Base-by-base conservation (phyloP, 495 filamentous ascomycete species). In the Trypethelium eluteriae region DNA sequence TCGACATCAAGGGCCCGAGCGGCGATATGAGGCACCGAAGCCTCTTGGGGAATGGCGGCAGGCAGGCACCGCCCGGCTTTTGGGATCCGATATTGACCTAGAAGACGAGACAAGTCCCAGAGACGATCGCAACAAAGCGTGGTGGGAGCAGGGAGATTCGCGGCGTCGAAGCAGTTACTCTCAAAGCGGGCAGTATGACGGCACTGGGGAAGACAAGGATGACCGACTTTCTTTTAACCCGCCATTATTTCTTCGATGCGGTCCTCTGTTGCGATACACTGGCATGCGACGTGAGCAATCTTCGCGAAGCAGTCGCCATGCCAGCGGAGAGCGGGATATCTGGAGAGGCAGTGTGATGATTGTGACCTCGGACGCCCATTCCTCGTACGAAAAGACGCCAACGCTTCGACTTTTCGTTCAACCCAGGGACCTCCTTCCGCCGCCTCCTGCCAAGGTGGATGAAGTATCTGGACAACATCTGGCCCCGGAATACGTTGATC, bases 331-430 rank as follows among this genome's bases (percentile, higher is more conserved):
- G 18, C 83, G 86, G 66, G 91, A 96, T 67, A 88, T 91, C 35
- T 98, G 94, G 94, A 85, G 92, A 76, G 94, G 94, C 36, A 92
- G 85, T 67, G 81, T 98, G 38, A 89, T 98, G 90, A 94, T 98
- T 66, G 91, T 98, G 39, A 97, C 94, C 0, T 81, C 83, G 44
- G 93, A 98, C 72, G 82, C 84, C 9, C 80, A 87, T 35, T 96
- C 92, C 3, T 87, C 86, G 2, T 96, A 96, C 74, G 84, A 90
- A n/a, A 83, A 84, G 32, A 80, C 83, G 7, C 94, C 94, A 18
- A 88, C 82, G 3, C 77, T 98, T 64, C 83, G 91, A 56, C 72
- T 98, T 3, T 98, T 96, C 75, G 84, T 84, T 16, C 92, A 96
- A 72, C 88, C 92, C 1, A 89, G 91, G 76, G 89, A 95, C 68